phyloP scores from a whole-genome alignment of 1,284 basidiomycete species.

The Leccinum pachyderme region DNA sequence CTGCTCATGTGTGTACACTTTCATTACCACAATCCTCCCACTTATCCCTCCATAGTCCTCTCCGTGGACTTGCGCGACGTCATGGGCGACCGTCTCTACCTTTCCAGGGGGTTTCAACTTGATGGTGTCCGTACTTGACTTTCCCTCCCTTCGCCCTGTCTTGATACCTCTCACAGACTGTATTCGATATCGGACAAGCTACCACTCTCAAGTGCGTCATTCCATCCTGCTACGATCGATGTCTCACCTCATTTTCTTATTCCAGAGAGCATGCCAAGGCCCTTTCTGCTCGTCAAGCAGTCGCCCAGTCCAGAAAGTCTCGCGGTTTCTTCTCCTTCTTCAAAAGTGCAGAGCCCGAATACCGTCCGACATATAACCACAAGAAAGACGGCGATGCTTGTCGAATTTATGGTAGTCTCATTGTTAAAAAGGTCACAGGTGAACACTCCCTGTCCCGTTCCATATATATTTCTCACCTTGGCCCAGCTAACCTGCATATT shows the following conservation, averaged over 20 bases:
- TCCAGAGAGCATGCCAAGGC: conserved; percentile 58
- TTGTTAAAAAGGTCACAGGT: conserved; percentile 90
- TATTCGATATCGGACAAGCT: conserved; percentile 84
- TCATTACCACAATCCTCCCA: neutral
- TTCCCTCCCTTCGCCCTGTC: neutral
- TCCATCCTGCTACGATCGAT: neutral
- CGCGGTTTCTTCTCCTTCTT: conserved; percentile 64
- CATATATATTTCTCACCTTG: neutral
- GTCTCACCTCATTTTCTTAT: neutral
- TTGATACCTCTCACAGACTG: conserved; percentile 47
- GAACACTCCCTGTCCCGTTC: conserved; percentile 5
- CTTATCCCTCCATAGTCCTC: conserved; percentile 52
- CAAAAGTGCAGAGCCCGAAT: conserved; percentile 44
- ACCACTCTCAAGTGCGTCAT: conserved; percentile 59
- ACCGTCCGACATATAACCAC: conserved; percentile 72
- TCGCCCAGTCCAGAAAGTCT: conserved; percentile 67
- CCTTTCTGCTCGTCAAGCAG: conserved; percentile 66
- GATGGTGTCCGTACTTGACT: conserved; percentile 65
- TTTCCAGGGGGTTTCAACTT: conserved; percentile 81
- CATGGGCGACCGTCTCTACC: conserved; percentile 85
- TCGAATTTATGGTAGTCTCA: conserved; percentile 81
- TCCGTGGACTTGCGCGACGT: conserved; percentile 91
- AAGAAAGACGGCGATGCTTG: conserved; percentile 70
- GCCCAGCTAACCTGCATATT: conserved; percentile 79
- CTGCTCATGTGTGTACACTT: conserved; percentile 74